These are phyloP conservation scores for Triticum dicoccoides DNA, from an alignment of 176 grass and related monocot genomes.

Conservation along the genomic window DNA sequence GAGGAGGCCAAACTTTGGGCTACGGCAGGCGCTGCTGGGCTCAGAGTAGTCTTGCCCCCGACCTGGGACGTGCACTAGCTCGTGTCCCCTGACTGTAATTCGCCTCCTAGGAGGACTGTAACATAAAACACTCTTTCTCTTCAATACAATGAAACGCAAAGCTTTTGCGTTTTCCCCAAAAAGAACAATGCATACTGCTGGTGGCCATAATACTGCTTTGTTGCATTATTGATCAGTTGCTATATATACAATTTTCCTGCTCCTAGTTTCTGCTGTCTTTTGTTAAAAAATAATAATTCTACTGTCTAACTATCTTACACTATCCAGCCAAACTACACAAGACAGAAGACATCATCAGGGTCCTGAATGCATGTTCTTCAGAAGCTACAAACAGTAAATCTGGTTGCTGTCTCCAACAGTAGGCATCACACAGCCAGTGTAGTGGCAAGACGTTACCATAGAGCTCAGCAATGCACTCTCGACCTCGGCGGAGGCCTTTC, in stretches of 20 bases:
- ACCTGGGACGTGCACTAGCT: too few relatives aligned
- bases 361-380: neutral
- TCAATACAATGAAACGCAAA: too few relatives aligned
- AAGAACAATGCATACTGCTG: neutral
- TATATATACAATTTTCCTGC: neutral
- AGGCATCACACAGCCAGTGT: too few relatives aligned
- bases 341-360: neutral
- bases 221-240: neutral
- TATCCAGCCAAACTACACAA: neutral
- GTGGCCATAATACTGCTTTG: neutral
- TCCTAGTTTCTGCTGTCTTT: neutral
- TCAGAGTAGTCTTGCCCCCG: too few relatives aligned
- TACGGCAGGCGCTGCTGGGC: too few relatives aligned
- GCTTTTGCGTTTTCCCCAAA: neutral
- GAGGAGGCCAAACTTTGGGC: too few relatives aligned
- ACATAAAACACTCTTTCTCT: too few relatives aligned
- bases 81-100: too few relatives aligned
- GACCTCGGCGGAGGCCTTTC: slow-evolving; percentile 27
- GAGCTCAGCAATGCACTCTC: slow-evolving; percentile 51
- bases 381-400: slow-evolving; percentile 5
- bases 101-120: too few relatives aligned
- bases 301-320: neutral
- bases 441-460: slow-evolving; percentile 18
- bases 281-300: neutral
- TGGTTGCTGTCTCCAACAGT: neutral